Conservation (phyloP, 352 stramenopile species). For the Lagenidium giganteum region DNA sequence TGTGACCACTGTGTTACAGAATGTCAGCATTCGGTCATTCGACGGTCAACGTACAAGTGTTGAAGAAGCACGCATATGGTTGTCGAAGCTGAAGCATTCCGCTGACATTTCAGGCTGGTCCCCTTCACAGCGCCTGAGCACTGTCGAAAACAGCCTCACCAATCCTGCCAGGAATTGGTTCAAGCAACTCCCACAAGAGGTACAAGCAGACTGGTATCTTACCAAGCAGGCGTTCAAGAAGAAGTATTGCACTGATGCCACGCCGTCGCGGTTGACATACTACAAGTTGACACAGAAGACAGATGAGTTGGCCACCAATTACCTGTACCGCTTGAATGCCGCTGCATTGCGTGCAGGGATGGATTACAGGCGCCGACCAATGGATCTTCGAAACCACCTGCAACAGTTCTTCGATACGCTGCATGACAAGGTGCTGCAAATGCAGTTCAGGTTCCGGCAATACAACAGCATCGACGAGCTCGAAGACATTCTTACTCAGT, state of each 20-base stretch:
- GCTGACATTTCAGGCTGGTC: constrained; percentile 7
- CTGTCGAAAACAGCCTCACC: constrained; percentile 6
- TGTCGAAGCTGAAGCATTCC: constrained; percentile 5
- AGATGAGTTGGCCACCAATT: constrained; percentile 10
- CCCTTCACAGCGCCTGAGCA: constrained; percentile 5
- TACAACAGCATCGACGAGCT: constrained; percentile 11
- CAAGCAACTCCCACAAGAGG: constrained; percentile 2
- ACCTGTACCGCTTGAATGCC: constrained; percentile 16
- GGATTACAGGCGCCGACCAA: constrained; percentile 6
- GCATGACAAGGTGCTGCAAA: constrained; percentile 11
- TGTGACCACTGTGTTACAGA: constrained; percentile 1
- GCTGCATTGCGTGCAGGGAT: constrained; percentile 3
- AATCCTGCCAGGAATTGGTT: constrained; percentile 4
- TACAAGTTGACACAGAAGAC: constrained; percentile 14
- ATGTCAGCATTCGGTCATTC: neutral
- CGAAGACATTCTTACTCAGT: constrained; percentile 8
- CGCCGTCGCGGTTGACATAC: constrained; percentile 1
- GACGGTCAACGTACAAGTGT: neutral
- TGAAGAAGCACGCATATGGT: neutral
- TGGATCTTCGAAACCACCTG: constrained; percentile 11
- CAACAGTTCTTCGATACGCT: constrained; percentile 16
- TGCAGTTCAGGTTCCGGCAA: constrained; percentile 7
- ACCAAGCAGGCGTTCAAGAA: constrained; percentile 1
- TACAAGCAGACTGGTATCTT: neutral
- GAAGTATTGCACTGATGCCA: constrained; percentile 7